phyloP scores from a whole-genome alignment of 139 green algal species.

The Tetraselmis striata region DNA sequence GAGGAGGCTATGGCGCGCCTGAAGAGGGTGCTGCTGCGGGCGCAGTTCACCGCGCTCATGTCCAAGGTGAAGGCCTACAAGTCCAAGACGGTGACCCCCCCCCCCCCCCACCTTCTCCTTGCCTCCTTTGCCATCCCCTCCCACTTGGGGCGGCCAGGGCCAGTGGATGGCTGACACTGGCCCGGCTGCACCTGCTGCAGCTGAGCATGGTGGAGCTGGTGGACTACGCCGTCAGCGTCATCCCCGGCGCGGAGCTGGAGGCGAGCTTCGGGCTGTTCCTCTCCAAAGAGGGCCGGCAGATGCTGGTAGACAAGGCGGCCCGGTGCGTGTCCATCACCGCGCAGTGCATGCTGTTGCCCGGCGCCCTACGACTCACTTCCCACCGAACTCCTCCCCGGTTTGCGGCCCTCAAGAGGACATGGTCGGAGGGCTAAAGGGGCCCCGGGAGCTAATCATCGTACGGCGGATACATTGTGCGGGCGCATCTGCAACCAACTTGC shows the following conservation, averaged over 20 bases:
- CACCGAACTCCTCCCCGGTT: no score
- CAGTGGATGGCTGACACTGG: background rate
- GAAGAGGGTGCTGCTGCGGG: background rate
- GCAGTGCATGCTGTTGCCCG: no score
- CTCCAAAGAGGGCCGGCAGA: background rate
- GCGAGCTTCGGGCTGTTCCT: background rate
- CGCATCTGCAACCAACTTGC: no score
- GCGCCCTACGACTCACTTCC: no score
- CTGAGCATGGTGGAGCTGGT: background rate
- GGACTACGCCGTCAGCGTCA: background rate
- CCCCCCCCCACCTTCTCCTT: background rate
- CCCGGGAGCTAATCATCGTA: no score
- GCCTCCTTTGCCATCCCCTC: background rate
- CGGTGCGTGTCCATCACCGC: no score
- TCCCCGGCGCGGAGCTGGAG: background rate
- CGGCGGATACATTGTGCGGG: no score
- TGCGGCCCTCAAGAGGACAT: no score
- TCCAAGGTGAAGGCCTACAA: background rate
- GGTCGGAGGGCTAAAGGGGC: no score
- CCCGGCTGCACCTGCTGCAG: background rate
- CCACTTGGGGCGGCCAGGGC: no score
- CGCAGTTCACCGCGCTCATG: background rate
- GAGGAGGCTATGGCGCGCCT: background rate
- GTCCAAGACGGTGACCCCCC: background rate
- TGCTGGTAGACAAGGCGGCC: background rate